A percentile compares a stretch with the other conserved stretches of the same genome.
Conservation (phyloP, 73 alveolate genomes). For the Paramecium octaurelia region DNA sequence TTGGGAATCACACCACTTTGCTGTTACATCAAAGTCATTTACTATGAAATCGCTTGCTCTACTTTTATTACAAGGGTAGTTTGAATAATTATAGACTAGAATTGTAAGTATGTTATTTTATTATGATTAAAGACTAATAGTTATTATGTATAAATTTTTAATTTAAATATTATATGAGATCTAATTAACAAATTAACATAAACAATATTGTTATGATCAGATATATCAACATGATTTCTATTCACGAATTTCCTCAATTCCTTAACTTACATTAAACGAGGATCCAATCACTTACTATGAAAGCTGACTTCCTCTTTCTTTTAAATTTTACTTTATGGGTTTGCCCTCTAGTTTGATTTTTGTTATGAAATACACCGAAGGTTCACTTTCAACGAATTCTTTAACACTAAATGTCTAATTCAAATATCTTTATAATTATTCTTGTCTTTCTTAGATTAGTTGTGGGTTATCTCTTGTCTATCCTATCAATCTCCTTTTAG, state of each 20-base stretch:
- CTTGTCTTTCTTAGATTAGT: not conserved
- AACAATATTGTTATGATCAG: not conserved
- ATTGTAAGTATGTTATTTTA: not conserved
- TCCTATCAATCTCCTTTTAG: conserved; percentile 27
- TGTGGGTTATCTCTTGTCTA: not conserved
- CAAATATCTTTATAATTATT: not conserved
- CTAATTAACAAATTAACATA: not conserved
- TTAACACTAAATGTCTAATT: not conserved
- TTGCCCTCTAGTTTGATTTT: not conserved
- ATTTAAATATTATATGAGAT: not conserved
- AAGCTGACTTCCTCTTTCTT: not conserved
- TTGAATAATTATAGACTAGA: not conserved
- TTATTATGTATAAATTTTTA: too few species aligned
- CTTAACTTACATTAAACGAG: not conserved
- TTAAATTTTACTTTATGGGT: not conserved
- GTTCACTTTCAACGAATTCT: conserved; percentile 19
- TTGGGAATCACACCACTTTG: too few species aligned
- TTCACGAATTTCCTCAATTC: not conserved
- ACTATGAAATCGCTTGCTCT: conserved; percentile 68
- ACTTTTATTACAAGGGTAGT: conserved; percentile 28
- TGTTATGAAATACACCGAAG: not conserved
- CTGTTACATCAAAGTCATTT: conserved; percentile 82
- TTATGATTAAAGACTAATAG: not conserved
- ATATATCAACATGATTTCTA: not conserved
- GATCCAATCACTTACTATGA: not conserved